Conservation (phyloP, 371 early-diverging fungal genomes). For the Gilbertella persicaria region DNA sequence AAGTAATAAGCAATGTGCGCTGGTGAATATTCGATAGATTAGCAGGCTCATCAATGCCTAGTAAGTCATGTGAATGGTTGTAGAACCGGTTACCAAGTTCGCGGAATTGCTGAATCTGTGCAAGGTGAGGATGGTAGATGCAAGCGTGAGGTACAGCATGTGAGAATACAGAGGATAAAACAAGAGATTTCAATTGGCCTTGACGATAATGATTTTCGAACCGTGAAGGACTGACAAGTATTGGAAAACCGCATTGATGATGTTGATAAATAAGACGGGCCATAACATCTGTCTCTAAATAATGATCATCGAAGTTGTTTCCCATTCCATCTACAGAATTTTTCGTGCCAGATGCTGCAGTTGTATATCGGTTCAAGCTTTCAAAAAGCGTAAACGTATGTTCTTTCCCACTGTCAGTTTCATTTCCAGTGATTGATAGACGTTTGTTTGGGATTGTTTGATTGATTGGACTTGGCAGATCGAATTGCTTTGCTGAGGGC, state of each 20-base stretch:
- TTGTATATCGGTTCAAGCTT: conserved; percentile 23
- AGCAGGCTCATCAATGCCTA: conserved; percentile 29
- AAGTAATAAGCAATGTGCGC: conserved; percentile 29
- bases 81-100: conserved; percentile 31
- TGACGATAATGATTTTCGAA: conserved; percentile 29
- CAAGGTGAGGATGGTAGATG: conserved; percentile 32
- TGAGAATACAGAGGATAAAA: conserved; percentile 28
- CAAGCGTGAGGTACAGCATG: conserved; percentile 34
- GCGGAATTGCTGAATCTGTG: conserved; percentile 27
- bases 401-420: conserved; percentile 4
- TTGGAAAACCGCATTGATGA: conserved; percentile 37
- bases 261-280: conserved; percentile 27
- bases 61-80: conserved; percentile 27
- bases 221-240: conserved; percentile 26
- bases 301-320: conserved; percentile 4
- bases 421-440: not conserved
- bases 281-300: conserved; percentile 22
- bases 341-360: not conserved
- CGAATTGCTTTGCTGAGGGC: not conserved
- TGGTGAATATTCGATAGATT: conserved; percentile 36
- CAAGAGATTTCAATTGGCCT: conserved; percentile 24
- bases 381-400: conserved; percentile 33
- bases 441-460: not conserved
- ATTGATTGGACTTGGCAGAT: not conserved
- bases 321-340: not conserved